Evolutionary conservation across 176 grass and related monocot species (phyloP).

Genomic region (Cenchrus americanus): DNA sequence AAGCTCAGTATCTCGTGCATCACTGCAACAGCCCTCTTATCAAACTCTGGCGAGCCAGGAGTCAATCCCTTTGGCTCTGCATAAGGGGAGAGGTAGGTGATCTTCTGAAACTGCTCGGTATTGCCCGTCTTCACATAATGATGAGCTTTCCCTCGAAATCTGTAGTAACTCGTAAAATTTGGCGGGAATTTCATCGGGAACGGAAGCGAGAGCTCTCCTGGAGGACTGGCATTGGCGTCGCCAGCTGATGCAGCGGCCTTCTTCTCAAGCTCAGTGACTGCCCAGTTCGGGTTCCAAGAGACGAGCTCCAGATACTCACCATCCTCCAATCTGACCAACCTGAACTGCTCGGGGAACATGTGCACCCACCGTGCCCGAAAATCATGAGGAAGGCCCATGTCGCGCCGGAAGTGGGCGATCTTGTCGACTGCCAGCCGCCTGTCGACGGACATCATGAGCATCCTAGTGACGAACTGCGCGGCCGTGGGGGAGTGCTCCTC

Average conservation of each 20-base stretch:
- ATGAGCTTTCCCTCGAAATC: slow-evolving; percentile 58
- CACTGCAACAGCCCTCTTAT: slow-evolving; percentile 84
- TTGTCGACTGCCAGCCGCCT: slow-evolving; percentile 66
- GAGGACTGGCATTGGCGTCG: slow-evolving; percentile 27
- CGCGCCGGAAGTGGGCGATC: slow-evolving; percentile 67
- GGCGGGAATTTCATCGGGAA: slow-evolving; percentile 81
- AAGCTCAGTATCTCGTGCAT: slow-evolving; percentile 91
- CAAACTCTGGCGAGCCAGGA: slow-evolving; percentile 73
- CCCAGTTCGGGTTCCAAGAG: slow-evolving; percentile 78
- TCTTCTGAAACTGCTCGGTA: slow-evolving; percentile 68
- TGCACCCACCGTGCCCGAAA: slow-evolving; percentile 72
- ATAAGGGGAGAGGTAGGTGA: slow-evolving; percentile 76
- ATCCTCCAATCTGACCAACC: slow-evolving; percentile 56
- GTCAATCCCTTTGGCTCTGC: slow-evolving; percentile 59
- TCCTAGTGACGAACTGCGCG: slow-evolving; percentile 58
- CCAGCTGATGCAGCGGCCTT: slow-evolving; percentile 37
- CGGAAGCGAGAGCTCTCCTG: slow-evolving; percentile 69
- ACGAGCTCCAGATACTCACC: slow-evolving; percentile 68
- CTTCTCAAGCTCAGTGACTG: slow-evolving; percentile 79
- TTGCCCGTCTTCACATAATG: slow-evolving; percentile 58
- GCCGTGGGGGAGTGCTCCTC: slow-evolving; percentile 53
- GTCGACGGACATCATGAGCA: slow-evolving; percentile 87
- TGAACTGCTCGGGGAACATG: slow-evolving; percentile 74
- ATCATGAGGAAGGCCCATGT: slow-evolving; percentile 79
- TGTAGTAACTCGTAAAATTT: slow-evolving; percentile 65